A percentile compares a stretch with the other conserved stretches of the same genome.
These are phyloP conservation scores for Lentinula edodes DNA, from an alignment of 768 basidiomycete genomes.

Conservation along the genomic window DNA sequence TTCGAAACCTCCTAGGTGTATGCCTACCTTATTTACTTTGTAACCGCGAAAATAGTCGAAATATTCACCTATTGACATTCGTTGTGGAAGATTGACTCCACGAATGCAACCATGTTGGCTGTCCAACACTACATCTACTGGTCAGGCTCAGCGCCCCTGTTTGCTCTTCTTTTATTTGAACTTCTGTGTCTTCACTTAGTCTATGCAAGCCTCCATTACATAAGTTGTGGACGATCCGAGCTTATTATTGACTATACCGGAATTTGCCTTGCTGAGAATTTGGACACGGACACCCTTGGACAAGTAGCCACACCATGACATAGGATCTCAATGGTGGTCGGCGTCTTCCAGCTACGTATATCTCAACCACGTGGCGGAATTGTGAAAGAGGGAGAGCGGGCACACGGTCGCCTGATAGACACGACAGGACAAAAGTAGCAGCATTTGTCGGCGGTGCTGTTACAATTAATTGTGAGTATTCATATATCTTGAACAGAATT, in stretches of 20 bases:
- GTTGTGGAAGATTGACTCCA: too few species aligned
- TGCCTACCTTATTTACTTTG: background rate
- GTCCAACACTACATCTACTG: too few species aligned
- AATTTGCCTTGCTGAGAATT: too few species aligned
- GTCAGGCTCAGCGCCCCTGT: too few species aligned
- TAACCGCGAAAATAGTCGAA: background rate
- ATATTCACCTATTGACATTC: too few species aligned
- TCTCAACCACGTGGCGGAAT: background rate
- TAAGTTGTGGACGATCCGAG: too few species aligned
- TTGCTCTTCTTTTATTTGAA: too few species aligned
- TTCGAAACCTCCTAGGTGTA: background rate
- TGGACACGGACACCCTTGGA: too few species aligned
- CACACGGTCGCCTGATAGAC: background rate
- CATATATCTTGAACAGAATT: background rate
- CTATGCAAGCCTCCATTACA: too few species aligned
- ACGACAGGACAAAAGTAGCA: background rate
- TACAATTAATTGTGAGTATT: background rate
- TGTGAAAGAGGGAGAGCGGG: background rate
- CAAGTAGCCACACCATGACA: background rate
- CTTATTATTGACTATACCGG: too few species aligned
- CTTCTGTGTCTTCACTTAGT: too few species aligned
- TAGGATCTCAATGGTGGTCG: background rate
- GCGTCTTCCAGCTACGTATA: background rate
- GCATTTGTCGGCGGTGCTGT: background rate
- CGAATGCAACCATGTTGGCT: too few species aligned